Conservation (phyloP, 306 rosid genomes). For the Argentina anserina region DNA sequence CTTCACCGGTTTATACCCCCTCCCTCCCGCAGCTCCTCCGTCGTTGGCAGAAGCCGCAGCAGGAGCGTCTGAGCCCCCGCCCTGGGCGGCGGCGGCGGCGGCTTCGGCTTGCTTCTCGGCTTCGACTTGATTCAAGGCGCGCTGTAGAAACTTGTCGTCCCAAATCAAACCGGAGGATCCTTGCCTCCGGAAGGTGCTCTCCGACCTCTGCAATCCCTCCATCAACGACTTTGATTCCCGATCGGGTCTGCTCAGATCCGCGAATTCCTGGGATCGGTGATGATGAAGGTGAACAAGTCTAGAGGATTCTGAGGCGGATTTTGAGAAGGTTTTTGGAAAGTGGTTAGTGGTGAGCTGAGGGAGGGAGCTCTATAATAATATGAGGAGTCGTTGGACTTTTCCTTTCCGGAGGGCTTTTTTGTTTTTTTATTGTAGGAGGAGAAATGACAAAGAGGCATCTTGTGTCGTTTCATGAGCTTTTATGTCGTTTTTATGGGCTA, state of each 20-base stretch:
- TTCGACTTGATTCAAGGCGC: conserved; percentile 26
- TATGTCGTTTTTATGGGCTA: too few relatives aligned
- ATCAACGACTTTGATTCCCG: not conserved
- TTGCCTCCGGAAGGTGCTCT: conserved; percentile 67
- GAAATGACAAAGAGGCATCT: not conserved
- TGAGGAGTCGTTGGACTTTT: conserved; percentile 13
- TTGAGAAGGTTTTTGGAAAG: not conserved
- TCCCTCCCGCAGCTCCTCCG: not conserved
- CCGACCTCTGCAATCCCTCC: conserved; percentile 61
- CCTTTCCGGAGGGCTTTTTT: not conserved
- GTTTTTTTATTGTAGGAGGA: not conserved
- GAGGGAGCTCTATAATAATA: not conserved
- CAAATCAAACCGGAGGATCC: conserved; percentile 76
- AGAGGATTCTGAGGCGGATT: conserved; percentile 7
- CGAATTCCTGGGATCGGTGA: not conserved
- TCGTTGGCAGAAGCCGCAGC: not conserved
- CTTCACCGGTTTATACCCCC: not conserved
- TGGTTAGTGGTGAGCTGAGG: not conserved
- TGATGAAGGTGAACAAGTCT: not conserved
- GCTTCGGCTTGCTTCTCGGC: conserved; percentile 15
- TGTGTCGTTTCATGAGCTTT: not conserved
- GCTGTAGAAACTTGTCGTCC: conserved; percentile 51
- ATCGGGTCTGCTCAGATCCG: not conserved
- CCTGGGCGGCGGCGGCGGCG: not conserved
- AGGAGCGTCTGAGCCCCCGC: not conserved